Evolutionary conservation across 108 stramenopile genomes (phyloP), one percentile per base, ranked within the genome.

Genomic region (Skeletonema tropicum): DNA sequence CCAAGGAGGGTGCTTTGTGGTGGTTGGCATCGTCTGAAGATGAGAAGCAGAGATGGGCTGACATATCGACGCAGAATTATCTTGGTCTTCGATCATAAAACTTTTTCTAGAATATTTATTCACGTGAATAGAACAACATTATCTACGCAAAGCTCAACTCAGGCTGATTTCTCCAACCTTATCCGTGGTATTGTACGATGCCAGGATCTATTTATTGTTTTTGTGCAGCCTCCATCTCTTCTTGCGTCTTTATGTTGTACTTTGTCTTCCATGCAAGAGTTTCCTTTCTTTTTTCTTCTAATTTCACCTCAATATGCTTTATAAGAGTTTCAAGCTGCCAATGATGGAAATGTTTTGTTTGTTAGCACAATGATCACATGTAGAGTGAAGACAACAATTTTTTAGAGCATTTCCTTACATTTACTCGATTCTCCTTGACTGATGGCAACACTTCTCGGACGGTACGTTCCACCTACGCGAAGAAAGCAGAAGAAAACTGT

Each of bases 371-470:
- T 75, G 62, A 3, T 6, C 30, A 8, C 21, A 80, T 9, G 45
- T 23, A 23, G 33, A 57, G 21, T n/a, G 15, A 35, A 55, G 4
- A 60, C n/a, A 79, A 72, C 31, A 57, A 23, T 45, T 49, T 5
- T 45, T 49, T 5, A 75, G 41, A 0, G 14, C 32, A 52, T 12
- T 64, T 41, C 62, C 92, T 85, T 75, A 91, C 92, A 82, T 94
- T 94, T 57, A 78, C 85, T 68, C 81, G 79, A 72, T 96, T 94
- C 25, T 77, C 77, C 52, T 71, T 84, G n/a, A 98, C 94, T 13
- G 92, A 91, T 35, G 97, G 97, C 31, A 98, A 79, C 14, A 97
- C 96, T 74, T 98, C 97, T 67, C 87, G 72, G 6, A 98, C 97
- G 14, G 96, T 97, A 36, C 97, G 93, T 74, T 98, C 97, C 64